Percentiles rank a stretch among this genome's conserved stretches.
These are phyloP conservation scores for Gossypium turneri DNA, from an alignment of 345 rosid genomes.

Conservation along the genomic window DNA sequence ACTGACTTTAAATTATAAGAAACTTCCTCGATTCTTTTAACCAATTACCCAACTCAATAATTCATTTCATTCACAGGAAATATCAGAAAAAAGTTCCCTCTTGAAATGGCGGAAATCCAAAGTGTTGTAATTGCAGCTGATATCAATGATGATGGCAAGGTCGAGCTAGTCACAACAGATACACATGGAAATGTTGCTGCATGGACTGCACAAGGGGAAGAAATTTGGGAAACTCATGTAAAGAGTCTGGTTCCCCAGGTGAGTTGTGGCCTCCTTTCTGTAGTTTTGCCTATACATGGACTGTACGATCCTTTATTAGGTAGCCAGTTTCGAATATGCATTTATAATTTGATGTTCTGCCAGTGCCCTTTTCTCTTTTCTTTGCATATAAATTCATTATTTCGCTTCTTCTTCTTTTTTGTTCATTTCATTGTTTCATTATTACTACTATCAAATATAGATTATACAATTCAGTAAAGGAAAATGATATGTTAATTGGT, in stretches of 20 bases:
- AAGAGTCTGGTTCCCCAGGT: slow-evolving; percentile 98
- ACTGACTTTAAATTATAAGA: slow-evolving; percentile 13
- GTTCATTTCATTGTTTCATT: not conserved
- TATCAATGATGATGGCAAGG: slow-evolving; percentile 97
- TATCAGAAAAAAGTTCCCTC: slow-evolving; percentile 80
- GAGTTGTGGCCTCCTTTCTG: slow-evolving; percentile 18
- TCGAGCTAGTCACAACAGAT: slow-evolving; percentile 94
- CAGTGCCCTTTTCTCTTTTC: not conserved
- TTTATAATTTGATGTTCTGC: not conserved
- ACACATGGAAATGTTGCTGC: slow-evolving; percentile 97
- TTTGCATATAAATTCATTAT: not conserved
- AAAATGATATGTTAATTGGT: not conserved
- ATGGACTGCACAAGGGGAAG: slow-evolving; percentile 90
- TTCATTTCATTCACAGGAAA: slow-evolving; percentile 55
- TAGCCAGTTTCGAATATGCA: not conserved
- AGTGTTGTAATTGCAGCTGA: slow-evolving; percentile 96
- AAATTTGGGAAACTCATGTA: slow-evolving; percentile 83
- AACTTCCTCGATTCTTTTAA: slow-evolving; percentile 22
- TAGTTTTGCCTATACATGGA: not conserved
- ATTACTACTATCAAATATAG: not conserved
- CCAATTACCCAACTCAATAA: slow-evolving; percentile 20
- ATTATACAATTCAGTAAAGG: not conserved
- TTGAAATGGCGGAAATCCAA: slow-evolving; percentile 99
- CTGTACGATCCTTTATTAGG: not conserved
- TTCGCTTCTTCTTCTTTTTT: no score